Conservation (phyloP, 1,284 basidiomycete genomes). For the Moniliella sp. region DNA sequence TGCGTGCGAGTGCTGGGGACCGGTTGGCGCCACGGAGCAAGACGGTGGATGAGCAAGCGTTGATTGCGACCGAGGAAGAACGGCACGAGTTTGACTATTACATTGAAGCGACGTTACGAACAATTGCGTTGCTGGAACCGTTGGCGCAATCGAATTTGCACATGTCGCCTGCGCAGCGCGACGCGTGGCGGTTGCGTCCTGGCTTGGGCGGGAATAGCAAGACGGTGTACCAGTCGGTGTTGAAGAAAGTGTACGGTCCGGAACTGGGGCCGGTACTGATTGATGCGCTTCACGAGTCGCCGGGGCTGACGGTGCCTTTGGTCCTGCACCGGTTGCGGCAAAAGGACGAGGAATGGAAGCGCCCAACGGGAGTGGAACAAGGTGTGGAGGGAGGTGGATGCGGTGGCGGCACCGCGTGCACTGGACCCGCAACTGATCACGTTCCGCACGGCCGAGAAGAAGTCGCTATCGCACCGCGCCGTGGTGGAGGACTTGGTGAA, state of each 20-base stretch:
- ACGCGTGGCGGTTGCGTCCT: conserved; percentile 59
- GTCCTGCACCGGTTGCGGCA: conserved; percentile 71
- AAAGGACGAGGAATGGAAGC: conserved; percentile 93
- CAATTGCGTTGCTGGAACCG: conserved; percentile 77
- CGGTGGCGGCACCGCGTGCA: conserved; percentile 74
- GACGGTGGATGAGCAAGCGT: conserved; percentile 81
- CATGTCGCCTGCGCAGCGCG: conserved; percentile 71
- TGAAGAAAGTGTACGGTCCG: conserved; percentile 87
- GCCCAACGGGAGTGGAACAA: conserved; percentile 86
- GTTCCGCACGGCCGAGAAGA: conserved; percentile 91
- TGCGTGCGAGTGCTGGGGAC: conserved; percentile 85
- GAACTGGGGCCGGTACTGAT: conserved; percentile 62
- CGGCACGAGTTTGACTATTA: conserved; percentile 95
- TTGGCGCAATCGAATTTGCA: conserved; percentile 63
- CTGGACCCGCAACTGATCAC: conserved; percentile 84
- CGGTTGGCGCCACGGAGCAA: conserved; percentile 87
- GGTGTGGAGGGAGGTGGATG: conserved; percentile 89
- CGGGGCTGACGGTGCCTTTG: conserved; percentile 70
- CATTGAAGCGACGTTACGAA: conserved; percentile 72
- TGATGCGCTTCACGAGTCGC: conserved; percentile 74
- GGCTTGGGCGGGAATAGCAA: conserved; percentile 73
- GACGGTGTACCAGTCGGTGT: conserved; percentile 70
- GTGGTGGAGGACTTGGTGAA: conserved; percentile 72
- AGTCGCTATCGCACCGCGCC: conserved; percentile 68
- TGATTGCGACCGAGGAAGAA: conserved; percentile 93